phyloP scores from a whole-genome alignment of 768 basidiomycete species.

The Mycena maculata region DNA sequence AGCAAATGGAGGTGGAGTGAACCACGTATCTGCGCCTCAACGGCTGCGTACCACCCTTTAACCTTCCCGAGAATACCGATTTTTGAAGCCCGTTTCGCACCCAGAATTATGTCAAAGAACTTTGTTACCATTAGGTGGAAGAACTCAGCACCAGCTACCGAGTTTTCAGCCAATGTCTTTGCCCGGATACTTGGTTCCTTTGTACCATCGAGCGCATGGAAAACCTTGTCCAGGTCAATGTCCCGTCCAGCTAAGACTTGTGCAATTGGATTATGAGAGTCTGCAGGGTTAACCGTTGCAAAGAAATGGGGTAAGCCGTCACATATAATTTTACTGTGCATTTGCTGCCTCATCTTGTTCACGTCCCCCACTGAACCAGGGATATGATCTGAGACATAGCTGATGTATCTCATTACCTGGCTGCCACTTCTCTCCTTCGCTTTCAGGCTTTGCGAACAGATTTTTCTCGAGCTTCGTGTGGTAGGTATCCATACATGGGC shows the following conservation, averaged over 20 bases:
- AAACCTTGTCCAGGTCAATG: conserved; percentile 35
- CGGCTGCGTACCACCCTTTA: conserved; percentile 37
- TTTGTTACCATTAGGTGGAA: conserved; percentile 43
- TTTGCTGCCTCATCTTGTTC: too few species aligned
- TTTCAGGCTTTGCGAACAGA: conserved; percentile 31
- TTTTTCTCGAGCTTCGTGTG: conserved; percentile 25
- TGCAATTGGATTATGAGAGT: conserved; percentile 35
- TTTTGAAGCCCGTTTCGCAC: conserved; percentile 17
- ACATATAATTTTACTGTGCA: too few species aligned
- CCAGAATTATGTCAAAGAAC: conserved; percentile 40
- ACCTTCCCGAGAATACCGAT: conserved; percentile 42
- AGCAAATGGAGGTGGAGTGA: conserved; percentile 44
- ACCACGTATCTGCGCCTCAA: conserved; percentile 41
- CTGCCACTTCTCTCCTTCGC: conserved; percentile 32
- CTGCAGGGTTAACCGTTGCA: conserved; percentile 34
- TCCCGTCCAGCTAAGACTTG: conserved; percentile 35
- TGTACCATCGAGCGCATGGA: conserved; percentile 14
- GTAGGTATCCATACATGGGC: conserved; percentile 15
- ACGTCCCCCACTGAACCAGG: too few species aligned
- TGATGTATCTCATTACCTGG: conserved; percentile 29
- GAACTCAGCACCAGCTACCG: conserved; percentile 41
- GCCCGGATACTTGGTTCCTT: conserved; percentile 8
- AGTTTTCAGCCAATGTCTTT: conserved; percentile 4
- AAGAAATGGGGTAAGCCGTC: conserved; percentile 35
- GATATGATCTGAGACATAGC: conserved; percentile 34